Evolutionary conservation across 441 rosid species (phyloP), one percentile per base, ranked within the genome.

Genomic region (Geranium incanum): DNA sequence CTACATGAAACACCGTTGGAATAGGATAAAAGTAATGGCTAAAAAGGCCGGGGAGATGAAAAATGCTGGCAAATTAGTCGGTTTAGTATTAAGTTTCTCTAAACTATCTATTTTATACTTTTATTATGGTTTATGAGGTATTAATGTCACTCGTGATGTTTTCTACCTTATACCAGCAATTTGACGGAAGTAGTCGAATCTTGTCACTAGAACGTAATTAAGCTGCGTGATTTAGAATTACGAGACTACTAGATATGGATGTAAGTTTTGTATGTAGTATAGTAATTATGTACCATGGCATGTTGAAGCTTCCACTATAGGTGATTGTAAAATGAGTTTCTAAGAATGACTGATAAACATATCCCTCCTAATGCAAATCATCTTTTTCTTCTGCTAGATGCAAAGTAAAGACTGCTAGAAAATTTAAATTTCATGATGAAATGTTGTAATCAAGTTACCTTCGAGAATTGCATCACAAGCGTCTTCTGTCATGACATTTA

Each of bases 401-500:
- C 19, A 55, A n/a, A 55, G 15, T 3, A n/a, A 55, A 18, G 15
- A 55, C 0, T 55, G 15, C 16, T n/a, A 55, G 60, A 55, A 55
- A 55, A 55, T 55, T 18, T 1, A n/a, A 4, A 5, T 55, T 55
- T 16, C 60, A 55, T n/a, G 16, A 55, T n/a, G 18, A 55, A 55
- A 55, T 55, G 60, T 28, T 28, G 33, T 55, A 18, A 55, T n/a
- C 60, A 55, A 55, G 18, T 55, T 18, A 55, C 99, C 99, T 88
- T 95, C 95, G 74, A 60, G 69, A 78, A 95, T 92, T 70, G 96
- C 97, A 67, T 92, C 99, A 67, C 89, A 80, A 69, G 92, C 91
- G 87, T 95, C 99, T 74, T 90, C 93, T 57, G 83, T 84, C 16
- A 96, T 91, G 57, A 89, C 92, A 78, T 89, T 91, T 74, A 90